Evolutionary conservation across 306 rosid species (phyloP).

Genomic region (Echinosophora koreensis): DNA sequence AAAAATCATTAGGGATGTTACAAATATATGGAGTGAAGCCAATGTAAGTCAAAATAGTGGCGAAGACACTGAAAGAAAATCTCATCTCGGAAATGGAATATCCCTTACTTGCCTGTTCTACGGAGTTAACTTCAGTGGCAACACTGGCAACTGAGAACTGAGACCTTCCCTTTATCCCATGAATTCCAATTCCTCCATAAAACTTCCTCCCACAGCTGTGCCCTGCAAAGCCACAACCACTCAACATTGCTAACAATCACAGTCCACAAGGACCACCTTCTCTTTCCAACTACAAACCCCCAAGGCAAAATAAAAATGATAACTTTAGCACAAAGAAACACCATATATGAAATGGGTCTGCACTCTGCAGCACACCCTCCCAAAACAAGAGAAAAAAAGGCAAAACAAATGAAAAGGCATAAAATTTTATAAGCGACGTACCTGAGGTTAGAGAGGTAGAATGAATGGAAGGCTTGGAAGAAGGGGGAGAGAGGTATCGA

Average conservation of each 20-base stretch:
- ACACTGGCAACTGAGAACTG: constrained; percentile 77
- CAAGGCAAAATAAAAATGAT: not conserved
- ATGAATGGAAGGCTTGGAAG: constrained; percentile 58
- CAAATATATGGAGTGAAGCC: constrained; percentile 42
- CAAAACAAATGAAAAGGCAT: not conserved
- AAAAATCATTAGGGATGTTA: not conserved
- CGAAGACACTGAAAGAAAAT: constrained; percentile 18
- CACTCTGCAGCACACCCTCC: constrained; percentile 2
- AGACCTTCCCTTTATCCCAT: constrained; percentile 68
- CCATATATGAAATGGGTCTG: constrained; percentile 41
- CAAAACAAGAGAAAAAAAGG: not conserved
- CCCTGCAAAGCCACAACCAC: constrained; percentile 60
- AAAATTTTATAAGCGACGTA: constrained; percentile 39
- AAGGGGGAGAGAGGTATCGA: constrained; percentile 55
- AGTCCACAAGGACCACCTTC: constrained; percentile 28
- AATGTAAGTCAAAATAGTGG: constrained; percentile 28
- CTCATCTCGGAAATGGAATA: not conserved
- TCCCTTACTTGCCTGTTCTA: constrained; percentile 65
- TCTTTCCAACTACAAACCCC: constrained; percentile 10
- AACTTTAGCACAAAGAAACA: constrained; percentile 22
- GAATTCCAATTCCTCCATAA: constrained; percentile 68
- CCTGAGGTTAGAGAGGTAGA: constrained; percentile 67
- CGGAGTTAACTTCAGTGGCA: constrained; percentile 85
- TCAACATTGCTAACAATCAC: constrained; percentile 34
- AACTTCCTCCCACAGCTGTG: constrained; percentile 59